Percentiles rank a stretch among this genome's conserved stretches.
Conservation (phyloP, 768 basidiomycete species). For the Fibroporia radiculosa region DNA sequence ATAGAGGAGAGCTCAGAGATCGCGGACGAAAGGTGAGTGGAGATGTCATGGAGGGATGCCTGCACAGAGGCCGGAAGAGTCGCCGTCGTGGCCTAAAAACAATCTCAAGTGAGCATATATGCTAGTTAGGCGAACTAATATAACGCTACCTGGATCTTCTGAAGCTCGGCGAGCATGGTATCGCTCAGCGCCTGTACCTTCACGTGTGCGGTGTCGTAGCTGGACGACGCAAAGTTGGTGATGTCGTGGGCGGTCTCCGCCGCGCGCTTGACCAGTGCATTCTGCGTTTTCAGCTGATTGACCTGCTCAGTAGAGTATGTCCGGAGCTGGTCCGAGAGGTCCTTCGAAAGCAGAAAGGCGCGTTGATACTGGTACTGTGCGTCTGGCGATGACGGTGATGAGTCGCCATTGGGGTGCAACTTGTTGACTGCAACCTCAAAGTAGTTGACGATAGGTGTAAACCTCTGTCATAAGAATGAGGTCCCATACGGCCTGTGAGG, state of each 20-base stretch:
- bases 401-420: slow-evolving; percentile 32
- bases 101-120: too few relatives aligned
- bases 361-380: slow-evolving; percentile 78
- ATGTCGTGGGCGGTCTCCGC: slow-evolving; percentile 60
- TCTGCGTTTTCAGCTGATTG: slow-evolving; percentile 63
- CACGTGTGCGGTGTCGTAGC: slow-evolving; percentile 44
- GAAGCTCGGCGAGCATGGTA: slow-evolving; percentile 58
- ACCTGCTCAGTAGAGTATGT: slow-evolving; percentile 65
- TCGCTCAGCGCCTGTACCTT: slow-evolving; percentile 56
- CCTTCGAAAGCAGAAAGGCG: slow-evolving; percentile 55
- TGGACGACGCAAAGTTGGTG: slow-evolving; percentile 49
- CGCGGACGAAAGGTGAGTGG: slow-evolving; percentile 44
- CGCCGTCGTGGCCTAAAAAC: slow-evolving; percentile 42
- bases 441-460: slow-evolving; percentile 71
- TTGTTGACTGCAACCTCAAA: slow-evolving; percentile 48
- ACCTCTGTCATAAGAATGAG: slow-evolving; percentile 38
- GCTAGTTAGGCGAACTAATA: too few relatives aligned
- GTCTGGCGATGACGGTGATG: slow-evolving; percentile 39
- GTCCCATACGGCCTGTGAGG: too few relatives aligned
- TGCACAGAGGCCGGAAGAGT: slow-evolving; percentile 46
- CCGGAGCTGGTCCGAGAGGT: slow-evolving; percentile 53
- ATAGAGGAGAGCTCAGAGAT: slow-evolving; percentile 48
- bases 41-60: slow-evolving; percentile 50
- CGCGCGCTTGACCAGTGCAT: slow-evolving; percentile 61
- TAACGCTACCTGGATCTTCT: slow-evolving; percentile 47